A percentile compares a stretch with the other conserved stretches of the same genome.
Evolutionary conservation across 2,329 filamentous ascomycete genomes (phyloP).

Genomic region (Microsporum audouinii): DNA sequence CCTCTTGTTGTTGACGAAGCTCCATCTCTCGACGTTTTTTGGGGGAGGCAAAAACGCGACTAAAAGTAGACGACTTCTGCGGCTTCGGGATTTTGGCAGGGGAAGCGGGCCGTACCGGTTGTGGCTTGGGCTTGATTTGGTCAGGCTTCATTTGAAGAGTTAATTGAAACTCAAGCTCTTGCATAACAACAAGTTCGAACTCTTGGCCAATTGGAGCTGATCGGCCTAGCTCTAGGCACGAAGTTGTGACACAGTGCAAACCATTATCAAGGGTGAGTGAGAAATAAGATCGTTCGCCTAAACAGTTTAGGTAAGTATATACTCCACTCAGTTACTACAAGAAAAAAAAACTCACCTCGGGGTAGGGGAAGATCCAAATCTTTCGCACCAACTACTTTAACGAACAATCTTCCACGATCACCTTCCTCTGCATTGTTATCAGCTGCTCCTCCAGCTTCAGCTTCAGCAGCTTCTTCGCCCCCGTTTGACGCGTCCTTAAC

Average conservation of each 20-base stretch:
- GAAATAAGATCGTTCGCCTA: slow-evolving; percentile 86
- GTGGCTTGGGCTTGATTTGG: slow-evolving; percentile 54
- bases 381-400: slow-evolving; percentile 98
- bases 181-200: slow-evolving; percentile 92
- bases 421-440: slow-evolving; percentile 60
- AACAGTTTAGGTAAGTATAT: background rate
- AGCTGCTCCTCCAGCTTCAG: slow-evolving; percentile 28
- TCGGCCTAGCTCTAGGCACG: slow-evolving; percentile 83
- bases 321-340: slow-evolving; percentile 10
- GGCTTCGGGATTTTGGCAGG: slow-evolving; percentile 54
- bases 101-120: slow-evolving; percentile 34
- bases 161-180: slow-evolving; percentile 97
- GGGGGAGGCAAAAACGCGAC: slow-evolving; percentile 81
- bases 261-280: slow-evolving; percentile 96
- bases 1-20: slow-evolving; percentile 68
- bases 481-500: slow-evolving; percentile 51
- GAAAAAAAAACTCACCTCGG: slow-evolving; percentile 52
- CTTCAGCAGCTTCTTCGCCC: slow-evolving; percentile 53
- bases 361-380: slow-evolving; percentile 86
- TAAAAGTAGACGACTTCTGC: slow-evolving; percentile 76
- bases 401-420: slow-evolving; percentile 83
- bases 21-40: slow-evolving; percentile 96
- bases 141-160: slow-evolving; percentile 92
- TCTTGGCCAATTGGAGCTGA: slow-evolving; percentile 94
- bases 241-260: slow-evolving; percentile 91